Base-by-base conservation (phyloP, 2,329 filamentous ascomycete genomes). In the Podosphaera aphanis region DNA sequence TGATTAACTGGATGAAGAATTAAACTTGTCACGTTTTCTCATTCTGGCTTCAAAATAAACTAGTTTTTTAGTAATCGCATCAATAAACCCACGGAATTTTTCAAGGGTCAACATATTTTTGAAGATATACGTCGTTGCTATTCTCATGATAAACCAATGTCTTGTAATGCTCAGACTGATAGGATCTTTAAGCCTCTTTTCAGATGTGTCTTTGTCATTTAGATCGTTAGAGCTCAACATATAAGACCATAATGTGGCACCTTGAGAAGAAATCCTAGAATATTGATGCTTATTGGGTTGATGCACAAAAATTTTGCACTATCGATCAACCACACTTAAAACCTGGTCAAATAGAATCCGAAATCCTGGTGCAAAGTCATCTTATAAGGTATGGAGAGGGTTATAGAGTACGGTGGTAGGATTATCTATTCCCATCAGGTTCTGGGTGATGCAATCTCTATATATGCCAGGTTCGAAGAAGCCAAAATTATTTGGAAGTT, bases 91-190 rank as follows among this genome's bases (percentile, higher is more conserved):
- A 36, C 58, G 51, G 56, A 61, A 67, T 0, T 59, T 56, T 19
- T 59, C 53, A 2, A 58, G 37, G 11, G 47, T 51, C 49, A 63
- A 57, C 35, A 66, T 55, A 15, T 60, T 51, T 21, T 59, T 51
- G 16, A 61, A 50, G 3, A 64, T 54, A 46, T 62, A 64, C 20
- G 61, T 57, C 16, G 62, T 47, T 1, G 62, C 46, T 37, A 66
- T 56, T 36, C 64, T 58, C 47, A 61, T 56, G n/a, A 65, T 50
- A 33, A 65, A 61, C 50, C 57, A 62, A 2, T 50, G 48, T 15
- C 63, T 58, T 2, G 56, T 52, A 3, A 49, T 49, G 3, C 48
- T 47, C 46, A 62, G 57, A n/a, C 51, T 49, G 0, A 66, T 52
- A 8, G 66, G 55, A 36, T 52, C 55, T 38, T 54, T 49, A 0